phyloP scores from a whole-genome alignment of 129 eudicot species.

The Saposhnikovia divaricata region DNA sequence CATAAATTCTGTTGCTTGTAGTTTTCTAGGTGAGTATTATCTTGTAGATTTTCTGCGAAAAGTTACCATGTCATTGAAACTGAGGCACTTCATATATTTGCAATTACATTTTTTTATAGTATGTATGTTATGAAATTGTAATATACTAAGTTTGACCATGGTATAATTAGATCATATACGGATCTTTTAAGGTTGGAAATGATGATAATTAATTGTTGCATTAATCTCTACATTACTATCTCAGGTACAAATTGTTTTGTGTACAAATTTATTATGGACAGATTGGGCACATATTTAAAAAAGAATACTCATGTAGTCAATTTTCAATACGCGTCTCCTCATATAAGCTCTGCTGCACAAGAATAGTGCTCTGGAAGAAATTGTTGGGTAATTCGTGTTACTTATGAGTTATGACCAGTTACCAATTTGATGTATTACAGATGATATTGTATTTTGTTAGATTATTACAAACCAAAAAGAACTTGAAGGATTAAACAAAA shows the following conservation, averaged over 20 bases:
- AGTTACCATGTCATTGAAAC: background rate
- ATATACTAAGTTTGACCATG: background rate
- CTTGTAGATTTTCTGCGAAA: conserved; percentile 1
- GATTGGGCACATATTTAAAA: background rate
- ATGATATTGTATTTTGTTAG: background rate
- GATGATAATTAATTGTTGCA: background rate
- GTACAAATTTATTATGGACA: background rate
- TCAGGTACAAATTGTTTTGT: background rate
- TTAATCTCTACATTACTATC: background rate
- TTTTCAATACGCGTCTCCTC: background rate
- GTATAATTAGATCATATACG: background rate
- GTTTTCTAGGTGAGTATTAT: conserved; percentile 63
- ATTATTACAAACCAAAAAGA: background rate
- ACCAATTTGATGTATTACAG: background rate
- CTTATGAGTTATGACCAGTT: background rate
- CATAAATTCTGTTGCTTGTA: conserved; percentile 83
- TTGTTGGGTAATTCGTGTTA: background rate
- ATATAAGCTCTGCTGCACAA: background rate
- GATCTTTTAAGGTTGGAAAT: background rate
- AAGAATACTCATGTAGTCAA: background rate
- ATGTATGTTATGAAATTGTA: background rate
- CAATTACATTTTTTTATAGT: background rate
- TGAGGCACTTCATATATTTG: background rate
- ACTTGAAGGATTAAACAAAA: background rate
- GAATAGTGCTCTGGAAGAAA: background rate